These are phyloP conservation scores for Dryas drummondii DNA, from an alignment of 306 rosid genomes.

Conservation along the genomic window DNA sequence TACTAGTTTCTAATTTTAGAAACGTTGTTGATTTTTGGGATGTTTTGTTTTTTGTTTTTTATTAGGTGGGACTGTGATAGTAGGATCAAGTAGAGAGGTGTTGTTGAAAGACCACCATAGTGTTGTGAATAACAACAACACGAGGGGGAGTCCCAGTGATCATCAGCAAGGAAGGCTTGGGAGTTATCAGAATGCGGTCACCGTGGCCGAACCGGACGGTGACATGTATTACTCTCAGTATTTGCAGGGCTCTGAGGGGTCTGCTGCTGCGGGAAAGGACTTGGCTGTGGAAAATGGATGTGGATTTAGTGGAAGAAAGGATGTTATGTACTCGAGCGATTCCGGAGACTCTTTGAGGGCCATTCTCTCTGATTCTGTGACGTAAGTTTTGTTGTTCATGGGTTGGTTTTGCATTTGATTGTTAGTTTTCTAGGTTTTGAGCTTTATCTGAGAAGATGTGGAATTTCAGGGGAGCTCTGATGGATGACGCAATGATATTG, in stretches of 20 bases:
- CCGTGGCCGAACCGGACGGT: conserved; percentile 66
- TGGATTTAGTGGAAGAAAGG: conserved; percentile 85
- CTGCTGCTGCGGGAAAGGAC: conserved; percentile 66
- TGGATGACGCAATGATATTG: conserved; percentile 98
- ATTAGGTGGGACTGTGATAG: conserved; percentile 37
- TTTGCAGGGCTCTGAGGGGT: conserved; percentile 68
- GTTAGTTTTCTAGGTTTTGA: neutral
- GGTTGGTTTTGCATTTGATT: neutral
- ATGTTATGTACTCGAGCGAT: conserved; percentile 52
- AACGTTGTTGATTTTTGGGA: conserved; percentile 13
- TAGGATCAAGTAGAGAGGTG: conserved; percentile 61
- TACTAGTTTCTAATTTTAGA: conserved; percentile 13
- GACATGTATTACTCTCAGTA: conserved; percentile 83
- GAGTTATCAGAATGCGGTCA: conserved; percentile 52
- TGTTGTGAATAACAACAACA: conserved; percentile 36
- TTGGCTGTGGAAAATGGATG: conserved; percentile 66
- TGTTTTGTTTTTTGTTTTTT: neutral
- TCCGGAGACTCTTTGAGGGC: conserved; percentile 83
- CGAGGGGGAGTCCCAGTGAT: conserved; percentile 43
- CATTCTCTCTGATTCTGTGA: conserved; percentile 84
- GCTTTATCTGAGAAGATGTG: conserved; percentile 10
- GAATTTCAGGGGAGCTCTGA: conserved; percentile 75
- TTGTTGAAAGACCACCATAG: conserved; percentile 60
- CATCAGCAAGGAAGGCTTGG: conserved; percentile 56
- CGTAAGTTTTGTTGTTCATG: conserved; percentile 49